These are phyloP conservation scores for Flueggea neowawraea DNA, from an alignment of 441 rosid genomes.

Conservation along the genomic window DNA sequence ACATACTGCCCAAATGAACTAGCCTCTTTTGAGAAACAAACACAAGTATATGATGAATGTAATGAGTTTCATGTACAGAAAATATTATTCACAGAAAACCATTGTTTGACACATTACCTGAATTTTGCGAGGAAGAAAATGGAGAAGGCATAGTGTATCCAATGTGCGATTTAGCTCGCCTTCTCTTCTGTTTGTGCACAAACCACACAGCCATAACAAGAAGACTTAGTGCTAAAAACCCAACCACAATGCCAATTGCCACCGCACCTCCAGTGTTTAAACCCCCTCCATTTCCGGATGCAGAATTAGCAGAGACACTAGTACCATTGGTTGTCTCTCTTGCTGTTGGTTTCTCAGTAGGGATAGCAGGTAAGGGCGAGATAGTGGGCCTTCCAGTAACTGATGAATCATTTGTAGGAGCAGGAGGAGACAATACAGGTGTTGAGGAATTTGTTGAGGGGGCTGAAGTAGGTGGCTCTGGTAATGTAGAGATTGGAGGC, in stretches of 20 bases:
- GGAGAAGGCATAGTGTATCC: conserved; percentile 76
- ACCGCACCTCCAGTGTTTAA: conserved; percentile 48
- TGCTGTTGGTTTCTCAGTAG: conserved; percentile 59
- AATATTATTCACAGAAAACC: background rate
- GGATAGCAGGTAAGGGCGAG: conserved; percentile 52
- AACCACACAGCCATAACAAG: conserved; percentile 61
- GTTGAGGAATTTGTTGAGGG: conserved; percentile 36
- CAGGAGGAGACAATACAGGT: conserved; percentile 35
- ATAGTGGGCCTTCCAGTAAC: conserved; percentile 26
- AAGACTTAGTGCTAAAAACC: conserved; percentile 56
- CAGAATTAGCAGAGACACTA: conserved; percentile 24
- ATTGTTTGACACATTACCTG: conserved; percentile 49
- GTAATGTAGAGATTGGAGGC: conserved; percentile 31
- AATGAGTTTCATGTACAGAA: background rate
- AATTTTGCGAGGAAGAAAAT: conserved; percentile 59
- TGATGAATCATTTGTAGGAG: conserved; percentile 47
- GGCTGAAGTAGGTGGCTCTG: conserved; percentile 36
- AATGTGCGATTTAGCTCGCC: conserved; percentile 39
- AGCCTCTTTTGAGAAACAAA: no score
- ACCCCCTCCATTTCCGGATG: conserved; percentile 24
- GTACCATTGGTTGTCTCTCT: conserved; percentile 49
- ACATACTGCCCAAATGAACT: no score
- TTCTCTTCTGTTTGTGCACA: conserved; percentile 52
- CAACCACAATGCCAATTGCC: conserved; percentile 58
- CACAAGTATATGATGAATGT: no score